A percentile compares a stretch with the other conserved stretches of the same genome.
Conservation (phyloP, 2,329 filamentous ascomycete species). For the Ophiostoma pallidulum region DNA sequence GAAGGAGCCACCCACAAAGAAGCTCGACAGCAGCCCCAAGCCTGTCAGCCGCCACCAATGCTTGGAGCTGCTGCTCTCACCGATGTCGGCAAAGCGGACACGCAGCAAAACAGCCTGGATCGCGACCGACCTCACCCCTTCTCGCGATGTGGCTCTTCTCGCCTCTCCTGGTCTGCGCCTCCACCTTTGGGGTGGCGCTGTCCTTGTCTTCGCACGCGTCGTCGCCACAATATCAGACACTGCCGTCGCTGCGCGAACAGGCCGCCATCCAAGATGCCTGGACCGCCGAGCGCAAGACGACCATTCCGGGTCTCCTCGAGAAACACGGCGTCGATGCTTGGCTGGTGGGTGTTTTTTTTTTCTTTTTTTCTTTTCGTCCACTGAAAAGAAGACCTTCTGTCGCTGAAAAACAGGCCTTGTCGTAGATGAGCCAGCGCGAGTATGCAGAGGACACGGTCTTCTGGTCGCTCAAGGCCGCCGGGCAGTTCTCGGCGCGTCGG, state of each 20-base stretch:
- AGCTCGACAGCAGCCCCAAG: too few species aligned
- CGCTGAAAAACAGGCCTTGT: not conserved
- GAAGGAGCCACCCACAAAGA: too few species aligned
- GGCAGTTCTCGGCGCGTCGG: slow-evolving; percentile 39
- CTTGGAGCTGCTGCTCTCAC: not conserved
- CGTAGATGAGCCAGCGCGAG: slow-evolving; percentile 40
- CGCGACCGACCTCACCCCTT: not conserved
- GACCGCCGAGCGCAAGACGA: slow-evolving; percentile 32
- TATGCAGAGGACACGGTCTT: slow-evolving; percentile 43
- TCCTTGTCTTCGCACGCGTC: not conserved
- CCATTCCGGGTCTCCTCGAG: slow-evolving; percentile 33
- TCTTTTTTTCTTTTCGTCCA: not conserved
- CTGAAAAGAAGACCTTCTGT: too few species aligned
- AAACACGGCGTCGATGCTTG: slow-evolving; percentile 39
- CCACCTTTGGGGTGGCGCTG: not conserved
- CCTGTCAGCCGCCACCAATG: too few species aligned
- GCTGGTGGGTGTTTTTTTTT: slow-evolving; percentile 28
- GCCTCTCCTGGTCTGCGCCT: slow-evolving; percentile 1
- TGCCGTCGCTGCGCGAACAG: slow-evolving; percentile 36
- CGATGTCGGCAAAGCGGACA: too few species aligned
- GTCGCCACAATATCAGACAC: slow-evolving; percentile 24
- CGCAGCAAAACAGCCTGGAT: not conserved
- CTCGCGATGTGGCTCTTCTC: not conserved
- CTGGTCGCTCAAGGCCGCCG: slow-evolving; percentile 38
- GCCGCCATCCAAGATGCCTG: slow-evolving; percentile 34